Base-by-base conservation (phyloP, 208 protist genomes). In the Trypanosoma conorhini region DNA sequence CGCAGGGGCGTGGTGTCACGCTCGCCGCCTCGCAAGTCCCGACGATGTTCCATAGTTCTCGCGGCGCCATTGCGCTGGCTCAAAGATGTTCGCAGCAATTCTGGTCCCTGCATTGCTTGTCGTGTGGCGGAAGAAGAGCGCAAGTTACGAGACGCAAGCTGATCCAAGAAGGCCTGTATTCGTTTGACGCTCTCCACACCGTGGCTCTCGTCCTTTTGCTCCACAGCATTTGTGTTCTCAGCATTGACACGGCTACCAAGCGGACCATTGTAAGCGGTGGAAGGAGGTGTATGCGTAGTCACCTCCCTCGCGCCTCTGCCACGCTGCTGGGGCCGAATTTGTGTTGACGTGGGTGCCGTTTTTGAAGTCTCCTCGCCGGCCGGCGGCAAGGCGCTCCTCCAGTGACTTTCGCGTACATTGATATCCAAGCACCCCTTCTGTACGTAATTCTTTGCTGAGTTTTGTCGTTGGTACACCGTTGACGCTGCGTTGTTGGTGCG, bases 41-140 rank as follows among this genome's bases (percentile, higher is more conserved):
- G 5, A 9, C 7, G 1, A 54, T 54, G 3, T 26, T 59, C 55
- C 30, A 26, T 59, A n/a, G 12, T 28, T 15, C 5, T 64, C 21
- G 54, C 3, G 1, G 31, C 1, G 17, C 7, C 1, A n/a, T n/a
- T 26, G 5, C 54, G 56, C 5, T 55, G 65, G 61, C 38, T 70
- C 31, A 8, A 52, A 15, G 56, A 33, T 7, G 55, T 9, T 44
- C 19, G 24, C 31, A 57, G 67, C 31, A 72, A 56, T 33, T 72
- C 67, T 28, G 55, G 22, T 30, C 44, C 55, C 46, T 44, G 24
- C 9, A 28, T 31, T n/a, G 67, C 40, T n/a, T 31, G 67, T 19
- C 67, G 67, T 58, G 55, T 72, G 26, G 57, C 57, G n/a, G 67
- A 72, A 48, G 57, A 72, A 40, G 67, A 72, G 42, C 67, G 67